Conservation (phyloP, 2,329 filamentous ascomycete genomes). For the Thielaviopsis populi region DNA sequence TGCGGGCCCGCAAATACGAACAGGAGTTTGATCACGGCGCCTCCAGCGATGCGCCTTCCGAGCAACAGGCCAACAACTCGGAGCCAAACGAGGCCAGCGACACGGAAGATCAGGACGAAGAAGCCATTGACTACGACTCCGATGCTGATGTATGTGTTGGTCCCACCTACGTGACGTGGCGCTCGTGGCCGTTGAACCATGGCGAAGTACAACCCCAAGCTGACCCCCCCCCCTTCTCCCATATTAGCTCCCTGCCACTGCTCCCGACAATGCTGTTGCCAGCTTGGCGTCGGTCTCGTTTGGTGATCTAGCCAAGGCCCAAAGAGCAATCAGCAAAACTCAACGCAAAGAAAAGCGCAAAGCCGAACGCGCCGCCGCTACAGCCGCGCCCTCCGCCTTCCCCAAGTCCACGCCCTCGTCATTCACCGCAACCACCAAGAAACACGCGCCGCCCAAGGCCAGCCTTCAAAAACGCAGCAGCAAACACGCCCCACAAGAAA, state of each 20-base stretch:
- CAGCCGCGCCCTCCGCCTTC: conserved; percentile 19
- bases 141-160: conserved; percentile 13
- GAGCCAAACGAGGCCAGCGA: conserved; percentile 22
- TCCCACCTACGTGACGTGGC: not conserved
- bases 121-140: conserved; percentile 15
- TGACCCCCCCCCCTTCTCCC: not conserved
- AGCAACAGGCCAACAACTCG: conserved; percentile 22
- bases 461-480: conserved; percentile 21
- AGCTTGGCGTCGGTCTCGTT: conserved; percentile 57
- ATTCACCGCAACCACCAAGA: conserved; percentile 24
- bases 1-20: conserved; percentile 29
- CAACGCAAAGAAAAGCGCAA: conserved; percentile 21
- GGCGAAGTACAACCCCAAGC: not conserved
- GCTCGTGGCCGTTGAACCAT: no score
- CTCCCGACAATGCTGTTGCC: not conserved
- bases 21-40: conserved; percentile 29
- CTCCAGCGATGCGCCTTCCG: conserved; percentile 23
- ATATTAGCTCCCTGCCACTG: not conserved
- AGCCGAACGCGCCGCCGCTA: conserved; percentile 12
- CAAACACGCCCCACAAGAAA: conserved; percentile 79
- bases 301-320: conserved; percentile 75
- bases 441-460: conserved; percentile 25
- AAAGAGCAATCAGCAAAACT: conserved; percentile 43
- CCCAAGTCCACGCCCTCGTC: conserved; percentile 17
- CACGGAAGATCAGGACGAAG: conserved; percentile 23